Percentiles rank a stretch among this genome's conserved stretches.
These are phyloP conservation scores for Aureobasidium sp. DNA, from an alignment of 2,329 filamentous ascomycete genomes.

Conservation along the genomic window DNA sequence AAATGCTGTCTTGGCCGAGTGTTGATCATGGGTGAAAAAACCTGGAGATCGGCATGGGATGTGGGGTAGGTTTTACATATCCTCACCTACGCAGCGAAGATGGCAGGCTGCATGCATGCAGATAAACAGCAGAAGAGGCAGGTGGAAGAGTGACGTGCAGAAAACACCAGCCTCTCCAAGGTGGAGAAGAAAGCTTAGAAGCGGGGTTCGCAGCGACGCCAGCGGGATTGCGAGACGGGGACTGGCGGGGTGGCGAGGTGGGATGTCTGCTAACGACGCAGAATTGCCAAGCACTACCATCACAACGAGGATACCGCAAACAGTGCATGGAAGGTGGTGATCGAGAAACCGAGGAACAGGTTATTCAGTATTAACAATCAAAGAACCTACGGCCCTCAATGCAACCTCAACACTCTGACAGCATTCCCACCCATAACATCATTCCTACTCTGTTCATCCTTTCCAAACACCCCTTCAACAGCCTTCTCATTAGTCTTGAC, in stretches of 20 bases:
- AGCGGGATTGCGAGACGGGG: too few species aligned
- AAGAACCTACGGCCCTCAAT: not conserved
- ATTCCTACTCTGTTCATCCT: slow-evolving; percentile 47
- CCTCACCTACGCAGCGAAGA: not conserved
- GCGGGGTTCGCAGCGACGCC: not conserved
- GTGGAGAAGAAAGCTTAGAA: slow-evolving; percentile 4
- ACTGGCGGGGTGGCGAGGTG: too few species aligned
- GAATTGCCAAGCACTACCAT: too few species aligned
- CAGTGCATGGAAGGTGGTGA: too few species aligned
- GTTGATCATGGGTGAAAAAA: not conserved
- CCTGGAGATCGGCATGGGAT: slow-evolving; percentile 14
- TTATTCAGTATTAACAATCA: too few species aligned
- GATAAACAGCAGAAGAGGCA: not conserved
- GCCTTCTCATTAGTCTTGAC: slow-evolving; percentile 66
- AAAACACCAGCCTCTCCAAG: not conserved
- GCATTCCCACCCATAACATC: slow-evolving; percentile 69
- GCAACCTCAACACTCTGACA: slow-evolving; percentile 51
- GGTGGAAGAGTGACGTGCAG: not conserved
- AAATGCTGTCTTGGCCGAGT: not conserved
- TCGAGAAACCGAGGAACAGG: too few species aligned
- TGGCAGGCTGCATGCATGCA: not conserved
- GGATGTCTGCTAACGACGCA: too few species aligned
- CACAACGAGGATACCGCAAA: too few species aligned
- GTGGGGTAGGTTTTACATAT: slow-evolving; percentile 5
- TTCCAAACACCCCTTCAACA: slow-evolving; percentile 56